Percentiles rank a stretch among this genome's conserved stretches.
Evolutionary conservation across 305 asterid species (phyloP).

Genomic region (Fraxinus sp.): DNA sequence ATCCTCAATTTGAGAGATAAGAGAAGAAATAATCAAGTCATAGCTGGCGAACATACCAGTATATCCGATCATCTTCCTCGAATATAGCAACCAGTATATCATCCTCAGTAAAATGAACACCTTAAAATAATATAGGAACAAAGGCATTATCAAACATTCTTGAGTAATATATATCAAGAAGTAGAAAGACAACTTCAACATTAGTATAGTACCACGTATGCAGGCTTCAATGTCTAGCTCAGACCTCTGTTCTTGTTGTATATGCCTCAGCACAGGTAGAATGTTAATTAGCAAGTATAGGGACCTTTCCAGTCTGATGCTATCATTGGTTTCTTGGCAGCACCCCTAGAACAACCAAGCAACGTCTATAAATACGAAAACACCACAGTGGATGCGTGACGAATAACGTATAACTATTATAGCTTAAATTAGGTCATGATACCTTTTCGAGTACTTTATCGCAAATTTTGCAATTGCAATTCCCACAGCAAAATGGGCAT

Average conservation of each 20-base stretch:
- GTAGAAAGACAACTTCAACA: neutral
- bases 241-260: slow-evolving; percentile 57
- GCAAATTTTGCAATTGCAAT: slow-evolving; percentile 76
- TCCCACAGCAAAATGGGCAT: slow-evolving; percentile 73
- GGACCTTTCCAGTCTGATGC: slow-evolving; percentile 41
- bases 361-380: neutral
- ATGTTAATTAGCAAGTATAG: slow-evolving; percentile 49
- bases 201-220: slow-evolving; percentile 45
- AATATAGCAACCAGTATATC: slow-evolving; percentile 40
- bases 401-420: slow-evolving; percentile 10
- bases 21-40: slow-evolving; percentile 15
- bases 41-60: slow-evolving; percentile 50
- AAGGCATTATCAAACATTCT: slow-evolving; percentile 15
- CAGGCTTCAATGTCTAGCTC: slow-evolving; percentile 59
- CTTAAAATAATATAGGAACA: slow-evolving; percentile 37
- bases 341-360: slow-evolving; percentile 34
- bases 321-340: slow-evolving; percentile 38
- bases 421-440: slow-evolving; percentile 11
- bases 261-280: slow-evolving; percentile 58
- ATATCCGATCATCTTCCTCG: slow-evolving; percentile 63
- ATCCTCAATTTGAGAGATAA: slow-evolving; percentile 19
- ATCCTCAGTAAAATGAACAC: slow-evolving; percentile 51
- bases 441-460: slow-evolving; percentile 57
- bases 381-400: neutral
- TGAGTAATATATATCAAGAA: slow-evolving; percentile 8